A percentile compares a stretch with the other conserved stretches of the same genome.
phyloP scores from a whole-genome alignment of 768 basidiomycete genomes.

The Boletus tylopilopsis region DNA sequence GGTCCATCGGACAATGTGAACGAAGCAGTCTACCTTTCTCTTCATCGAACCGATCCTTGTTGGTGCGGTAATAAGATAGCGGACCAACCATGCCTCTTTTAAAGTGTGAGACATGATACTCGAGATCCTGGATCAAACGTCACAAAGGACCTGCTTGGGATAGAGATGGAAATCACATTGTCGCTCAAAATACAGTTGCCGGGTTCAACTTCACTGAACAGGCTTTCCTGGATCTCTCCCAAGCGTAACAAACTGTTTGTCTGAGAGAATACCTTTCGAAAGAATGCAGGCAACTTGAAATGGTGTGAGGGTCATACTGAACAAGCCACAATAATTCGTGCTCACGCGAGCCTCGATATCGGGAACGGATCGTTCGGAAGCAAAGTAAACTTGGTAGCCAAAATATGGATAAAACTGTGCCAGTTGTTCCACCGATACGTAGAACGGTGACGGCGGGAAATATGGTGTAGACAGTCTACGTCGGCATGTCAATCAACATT shows the following conservation, averaged over 20 bases:
- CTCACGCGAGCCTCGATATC: conserved; percentile 59
- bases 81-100: conserved; percentile 59
- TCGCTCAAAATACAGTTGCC: conserved; percentile 18
- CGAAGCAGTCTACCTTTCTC: conserved; percentile 38
- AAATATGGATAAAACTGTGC: conserved; percentile 51
- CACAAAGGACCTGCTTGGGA: not conserved
- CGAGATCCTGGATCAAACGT: conserved; percentile 45
- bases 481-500: not conserved
- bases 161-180: conserved; percentile 7
- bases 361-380: conserved; percentile 44
- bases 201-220: conserved; percentile 2
- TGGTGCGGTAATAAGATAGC: conserved; percentile 74
- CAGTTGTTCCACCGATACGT: conserved; percentile 49
- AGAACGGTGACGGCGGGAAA: conserved; percentile 50
- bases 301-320: conserved; percentile 17
- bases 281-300: conserved; percentile 23
- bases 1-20: not conserved
- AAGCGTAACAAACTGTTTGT: not conserved
- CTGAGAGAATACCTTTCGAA: conserved; percentile 11
- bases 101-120: conserved; percentile 47
- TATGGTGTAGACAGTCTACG: conserved; percentile 65
- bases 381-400: conserved; percentile 69
- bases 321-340: not conserved
- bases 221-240: conserved; percentile 8
- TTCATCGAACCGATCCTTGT: conserved; percentile 59